Evolutionary conservation across 176 grass and related monocot genomes (phyloP), one percentile per base, ranked within the genome.

Genomic region (Oropetium thomaeum): DNA sequence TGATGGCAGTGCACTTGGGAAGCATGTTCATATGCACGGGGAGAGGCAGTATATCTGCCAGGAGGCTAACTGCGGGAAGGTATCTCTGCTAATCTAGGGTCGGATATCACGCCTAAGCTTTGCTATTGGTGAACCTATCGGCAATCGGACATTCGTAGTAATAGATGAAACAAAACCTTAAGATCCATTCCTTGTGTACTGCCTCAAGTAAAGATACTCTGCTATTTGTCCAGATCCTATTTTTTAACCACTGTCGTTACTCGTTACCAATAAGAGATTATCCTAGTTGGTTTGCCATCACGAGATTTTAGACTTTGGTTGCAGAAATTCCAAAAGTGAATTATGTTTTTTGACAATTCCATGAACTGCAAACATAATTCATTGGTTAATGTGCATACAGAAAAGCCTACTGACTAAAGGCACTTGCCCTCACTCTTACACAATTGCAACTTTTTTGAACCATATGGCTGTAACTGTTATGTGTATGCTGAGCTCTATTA

Each of bases 61-160:
- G 54, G 89, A 86, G 58, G 75, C 89, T 20, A 86, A 88, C 73
- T 97, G 90, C 58, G 90, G 93, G 62, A 93, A 90, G 85, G 93
- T 97, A 85, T 19, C 53, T 68, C 5, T 61, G n/a, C n/a, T n/a
- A n/a, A n/a, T n/a, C n/a, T n/a, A n/a, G n/a, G n/a, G n/a, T n/a
- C n/a, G n/a, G n/a, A n/a, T 67, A 2, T n/a, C n/a, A 44, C 41
- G 48, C 27, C 5, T 38, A 34, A 23, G 0, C 43, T 68, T 58
- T 12, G 2, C 16, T 6, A 12, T 55, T 10, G 7, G 1, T 27
- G 2, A 4, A 29, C 1, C 79, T 58, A 12, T 17, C 39, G 60
- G 34, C 14, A 4, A 19, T 30, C 57, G 44, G 9, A 32, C 11
- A 35, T 33, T 1, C 53, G 3, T 26, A 55, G 23, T 57, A 19